Percentiles rank a stretch among this genome's conserved stretches.
Evolutionary conservation across 805 yeast genomes (phyloP).

Genomic region (Myxozyma neotropica): DNA sequence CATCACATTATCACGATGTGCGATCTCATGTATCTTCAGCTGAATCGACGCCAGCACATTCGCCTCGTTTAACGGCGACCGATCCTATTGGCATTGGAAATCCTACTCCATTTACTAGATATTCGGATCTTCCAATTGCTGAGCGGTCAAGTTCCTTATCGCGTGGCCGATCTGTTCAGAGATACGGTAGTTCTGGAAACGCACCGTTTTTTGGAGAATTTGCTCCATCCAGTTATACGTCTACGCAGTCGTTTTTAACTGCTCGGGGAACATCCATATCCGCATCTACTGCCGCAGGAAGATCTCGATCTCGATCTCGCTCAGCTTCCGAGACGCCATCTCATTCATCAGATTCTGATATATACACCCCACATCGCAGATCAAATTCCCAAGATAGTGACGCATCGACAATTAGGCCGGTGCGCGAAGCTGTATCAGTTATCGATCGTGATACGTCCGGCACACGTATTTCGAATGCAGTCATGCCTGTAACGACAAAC

Average conservation of each 20-base stretch:
- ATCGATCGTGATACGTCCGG: background rate
- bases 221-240: conserved; percentile 32
- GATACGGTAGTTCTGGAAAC: conserved; percentile 5
- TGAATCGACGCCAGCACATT: conserved; percentile 7
- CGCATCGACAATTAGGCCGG: conserved; percentile 24
- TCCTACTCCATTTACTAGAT: conserved; percentile 22
- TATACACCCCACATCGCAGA: background rate
- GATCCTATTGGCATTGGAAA: conserved; percentile 3
- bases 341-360: background rate
- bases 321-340: conserved; percentile 10
- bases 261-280: conserved; percentile 28
- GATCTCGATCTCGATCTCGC: conserved; percentile 7
- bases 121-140: background rate
- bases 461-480: background rate
- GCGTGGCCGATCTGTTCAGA: conserved; percentile 21
- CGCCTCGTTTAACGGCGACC: background rate
- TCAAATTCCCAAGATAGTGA: conserved; percentile 16
- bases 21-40: conserved; percentile 14
- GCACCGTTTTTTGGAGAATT: conserved; percentile 11
- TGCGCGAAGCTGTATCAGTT: conserved; percentile 6
- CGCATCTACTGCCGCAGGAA: conserved; percentile 8
- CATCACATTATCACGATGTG: conserved; percentile 26
- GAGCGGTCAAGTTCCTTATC: conserved; percentile 12
- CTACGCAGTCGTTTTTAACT: conserved; percentile 30
- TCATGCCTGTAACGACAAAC: conserved; percentile 3